phyloP scores from a whole-genome alignment of 441 rosid species.

The Melastoma candidum region DNA sequence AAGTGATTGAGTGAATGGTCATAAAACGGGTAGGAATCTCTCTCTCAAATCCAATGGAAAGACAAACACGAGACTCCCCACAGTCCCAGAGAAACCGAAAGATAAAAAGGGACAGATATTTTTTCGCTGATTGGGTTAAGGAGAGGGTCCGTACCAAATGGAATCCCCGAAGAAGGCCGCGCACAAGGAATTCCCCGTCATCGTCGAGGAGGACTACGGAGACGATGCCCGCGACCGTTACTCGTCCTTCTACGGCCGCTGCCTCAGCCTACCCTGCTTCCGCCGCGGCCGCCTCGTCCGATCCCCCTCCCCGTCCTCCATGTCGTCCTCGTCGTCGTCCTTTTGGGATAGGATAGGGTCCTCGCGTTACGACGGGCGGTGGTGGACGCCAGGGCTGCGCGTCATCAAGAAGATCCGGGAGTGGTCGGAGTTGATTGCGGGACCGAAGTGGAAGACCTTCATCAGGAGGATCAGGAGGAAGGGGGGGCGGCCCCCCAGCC shows the following conservation, averaged over 20 bases:
- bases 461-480: background rate
- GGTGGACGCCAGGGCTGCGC: conserved; percentile 6
- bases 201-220: too few species aligned
- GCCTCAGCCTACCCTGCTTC: conserved; percentile 2
- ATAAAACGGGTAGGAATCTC: too few species aligned
- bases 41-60: too few species aligned
- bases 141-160: too few species aligned
- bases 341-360: conserved; percentile 7
- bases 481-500: too few species aligned
- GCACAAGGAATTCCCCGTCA: too few species aligned
- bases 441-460: conserved; percentile 20
- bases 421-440: conserved; percentile 17
- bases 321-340: background rate
- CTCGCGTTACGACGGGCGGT: conserved; percentile 2
- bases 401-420: conserved; percentile 4
- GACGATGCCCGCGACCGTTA: background rate
- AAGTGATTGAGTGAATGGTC: too few species aligned
- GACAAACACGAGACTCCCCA: too few species aligned
- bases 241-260: conserved; percentile 1
- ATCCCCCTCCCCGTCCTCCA: background rate
- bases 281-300: background rate
- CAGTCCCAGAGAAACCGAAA: too few species aligned
- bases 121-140: too few species aligned
- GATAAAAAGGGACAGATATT: too few species aligned
- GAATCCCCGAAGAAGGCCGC: too few species aligned